A percentile compares a stretch with the other conserved stretches of the same genome.
These are phyloP conservation scores for Globisporangium nodosum DNA, from an alignment of 352 stramenopile genomes.

Conservation along the genomic window DNA sequence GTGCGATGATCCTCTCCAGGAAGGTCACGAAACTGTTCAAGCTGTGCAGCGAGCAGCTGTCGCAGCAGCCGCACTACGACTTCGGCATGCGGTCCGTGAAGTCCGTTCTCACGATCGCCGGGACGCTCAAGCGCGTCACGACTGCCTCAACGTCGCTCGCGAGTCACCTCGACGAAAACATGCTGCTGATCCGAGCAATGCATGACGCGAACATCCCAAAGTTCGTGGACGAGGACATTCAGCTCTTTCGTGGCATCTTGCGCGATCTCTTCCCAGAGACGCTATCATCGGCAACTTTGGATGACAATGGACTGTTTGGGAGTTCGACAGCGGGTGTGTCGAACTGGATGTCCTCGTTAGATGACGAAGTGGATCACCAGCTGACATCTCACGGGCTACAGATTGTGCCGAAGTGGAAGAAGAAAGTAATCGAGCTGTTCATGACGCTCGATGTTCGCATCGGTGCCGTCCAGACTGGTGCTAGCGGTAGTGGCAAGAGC, in stretches of 20 bases:
- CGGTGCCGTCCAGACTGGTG: slow-evolving; percentile 77
- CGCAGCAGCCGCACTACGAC: slow-evolving; percentile 81
- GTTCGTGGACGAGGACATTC: slow-evolving; percentile 85
- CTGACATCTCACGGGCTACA: slow-evolving; percentile 57
- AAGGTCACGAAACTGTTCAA: slow-evolving; percentile 82
- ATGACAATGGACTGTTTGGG: background rate
- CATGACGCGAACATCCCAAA: slow-evolving; percentile 90
- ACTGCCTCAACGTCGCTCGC: slow-evolving; percentile 10
- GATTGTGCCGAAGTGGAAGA: slow-evolving; percentile 60
- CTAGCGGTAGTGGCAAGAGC: slow-evolving; percentile 71
- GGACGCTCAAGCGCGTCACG: slow-evolving; percentile 44
- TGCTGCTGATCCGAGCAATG: slow-evolving; percentile 93
- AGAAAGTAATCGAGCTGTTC: slow-evolving; percentile 90
- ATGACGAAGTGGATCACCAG: slow-evolving; percentile 76
- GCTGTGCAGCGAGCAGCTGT: slow-evolving; percentile 82
- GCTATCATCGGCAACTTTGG: slow-evolving; percentile 1
- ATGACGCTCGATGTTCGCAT: slow-evolving; percentile 90
- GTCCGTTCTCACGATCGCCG: slow-evolving; percentile 74
- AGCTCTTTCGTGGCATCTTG: slow-evolving; percentile 87
- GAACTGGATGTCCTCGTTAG: slow-evolving; percentile 44
- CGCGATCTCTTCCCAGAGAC: slow-evolving; percentile 81
- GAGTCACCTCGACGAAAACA: slow-evolving; percentile 35
- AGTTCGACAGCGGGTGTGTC: slow-evolving; percentile 11
- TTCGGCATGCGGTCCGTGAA: slow-evolving; percentile 88
- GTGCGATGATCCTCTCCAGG: slow-evolving; percentile 48